A percentile compares a stretch with the other conserved stretches of the same genome.
phyloP scores from a whole-genome alignment of 192 early-diverging fungal species.

The Pilaira anomala region DNA sequence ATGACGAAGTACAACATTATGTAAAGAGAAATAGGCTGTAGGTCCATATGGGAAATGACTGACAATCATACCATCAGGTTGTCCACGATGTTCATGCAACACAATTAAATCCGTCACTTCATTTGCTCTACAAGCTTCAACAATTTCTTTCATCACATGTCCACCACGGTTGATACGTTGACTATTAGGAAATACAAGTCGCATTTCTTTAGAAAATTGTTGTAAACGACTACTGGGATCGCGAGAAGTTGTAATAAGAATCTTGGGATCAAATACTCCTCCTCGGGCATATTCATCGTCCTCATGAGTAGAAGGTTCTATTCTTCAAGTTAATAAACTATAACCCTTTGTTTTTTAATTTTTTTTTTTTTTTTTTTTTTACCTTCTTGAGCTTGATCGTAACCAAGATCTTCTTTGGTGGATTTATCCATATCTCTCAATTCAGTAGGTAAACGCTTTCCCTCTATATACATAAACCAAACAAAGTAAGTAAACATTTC shows the following conservation, averaged over 20 bases:
- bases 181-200: slow-evolving; percentile 91
- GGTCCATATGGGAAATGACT: slow-evolving; percentile 98
- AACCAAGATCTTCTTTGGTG: slow-evolving; percentile 76
- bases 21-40: slow-evolving; percentile 95
- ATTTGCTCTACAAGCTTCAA: slow-evolving; percentile 90
- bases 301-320: slow-evolving; percentile 72
- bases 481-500: too few species aligned
- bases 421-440: slow-evolving; percentile 72
- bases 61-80: slow-evolving; percentile 94
- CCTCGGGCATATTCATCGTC: slow-evolving; percentile 98
- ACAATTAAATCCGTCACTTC: slow-evolving; percentile 96
- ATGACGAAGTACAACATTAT: slow-evolving; percentile 96
- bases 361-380: slow-evolving; percentile 4
- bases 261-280: slow-evolving; percentile 91
- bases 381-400: slow-evolving; percentile 87
- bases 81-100: slow-evolving; percentile 91
- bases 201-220: slow-evolving; percentile 98
- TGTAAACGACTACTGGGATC: slow-evolving; percentile 89
- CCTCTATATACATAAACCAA: too few species aligned
- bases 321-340: background rate
- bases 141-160: slow-evolving; percentile 93
- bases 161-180: slow-evolving; percentile 97
- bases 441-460: slow-evolving; percentile 85
- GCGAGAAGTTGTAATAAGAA: slow-evolving; percentile 94
- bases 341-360: background rate